Percentiles rank a stretch among this genome's conserved stretches.
phyloP scores from a whole-genome alignment of 2,329 filamentous ascomycete genomes.

The Beauveria caledonica region DNA sequence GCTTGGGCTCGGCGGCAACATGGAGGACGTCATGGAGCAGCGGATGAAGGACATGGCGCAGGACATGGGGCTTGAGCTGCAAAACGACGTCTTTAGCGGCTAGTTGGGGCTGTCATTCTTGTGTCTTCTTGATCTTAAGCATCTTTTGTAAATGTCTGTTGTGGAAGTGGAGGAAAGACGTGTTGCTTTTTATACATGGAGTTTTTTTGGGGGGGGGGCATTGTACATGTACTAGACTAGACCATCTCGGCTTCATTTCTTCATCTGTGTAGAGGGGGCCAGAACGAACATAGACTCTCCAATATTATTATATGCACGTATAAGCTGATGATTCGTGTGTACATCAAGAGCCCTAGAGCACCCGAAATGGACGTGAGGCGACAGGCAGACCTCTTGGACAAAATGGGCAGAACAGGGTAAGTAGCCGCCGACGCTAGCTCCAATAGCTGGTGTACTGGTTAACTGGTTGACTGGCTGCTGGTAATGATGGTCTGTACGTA shows the following conservation, averaged over 20 bases:
- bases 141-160: too few relatives aligned
- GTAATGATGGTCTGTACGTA: background rate
- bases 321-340: background rate
- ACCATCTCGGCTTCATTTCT: slow-evolving; percentile 1
- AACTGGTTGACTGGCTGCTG: too few relatives aligned
- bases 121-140: too few relatives aligned
- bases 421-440: background rate
- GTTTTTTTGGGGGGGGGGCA: background rate
- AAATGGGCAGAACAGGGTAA: background rate
- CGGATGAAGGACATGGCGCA: slow-evolving; percentile 82
- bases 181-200: background rate
- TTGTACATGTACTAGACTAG: slow-evolving; percentile 9
- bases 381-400: background rate
- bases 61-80: slow-evolving; percentile 84
- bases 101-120: slow-evolving; percentile 26
- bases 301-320: background rate
- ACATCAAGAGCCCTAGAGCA: background rate
- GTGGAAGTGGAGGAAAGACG: background rate
- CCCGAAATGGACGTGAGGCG: background rate
- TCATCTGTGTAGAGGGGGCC: background rate
- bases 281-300: background rate
- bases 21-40: slow-evolving; percentile 90
- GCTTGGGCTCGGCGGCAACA: slow-evolving; percentile 68
- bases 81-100: slow-evolving; percentile 83
- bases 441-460: background rate